phyloP scores from a whole-genome alignment of 2,329 filamentous ascomycete genomes.

The Epicoccum nigrum region DNA sequence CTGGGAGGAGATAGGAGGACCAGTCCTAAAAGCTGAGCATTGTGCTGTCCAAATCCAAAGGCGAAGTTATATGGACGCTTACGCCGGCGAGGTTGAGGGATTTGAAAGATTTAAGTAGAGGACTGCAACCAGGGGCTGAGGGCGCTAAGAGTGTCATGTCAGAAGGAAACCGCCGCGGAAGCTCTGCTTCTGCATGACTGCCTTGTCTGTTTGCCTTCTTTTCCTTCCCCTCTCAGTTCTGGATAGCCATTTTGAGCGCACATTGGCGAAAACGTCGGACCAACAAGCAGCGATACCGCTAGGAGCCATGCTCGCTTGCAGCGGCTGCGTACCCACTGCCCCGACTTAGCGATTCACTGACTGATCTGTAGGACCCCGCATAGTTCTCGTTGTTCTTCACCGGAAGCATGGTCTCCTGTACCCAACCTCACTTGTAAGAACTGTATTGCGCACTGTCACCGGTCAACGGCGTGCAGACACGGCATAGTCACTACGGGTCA shows the following conservation, averaged over 20 bases:
- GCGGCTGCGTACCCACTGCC: constrained; percentile 11
- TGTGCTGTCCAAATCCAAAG: too few relatives aligned
- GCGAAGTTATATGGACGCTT: not conserved
- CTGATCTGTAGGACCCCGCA: constrained; percentile 8
- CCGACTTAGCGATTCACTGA: constrained; percentile 6
- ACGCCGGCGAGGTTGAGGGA: constrained; percentile 15
- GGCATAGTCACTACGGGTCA: constrained; percentile 21
- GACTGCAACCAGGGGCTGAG: constrained; percentile 15
- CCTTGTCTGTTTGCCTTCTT: constrained; percentile 15
- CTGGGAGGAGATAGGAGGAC: not conserved
- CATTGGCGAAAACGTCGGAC: constrained; percentile 21
- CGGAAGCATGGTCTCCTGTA: constrained; percentile 21
- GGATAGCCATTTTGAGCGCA: constrained; percentile 13
- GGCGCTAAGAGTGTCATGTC: constrained; percentile 13
- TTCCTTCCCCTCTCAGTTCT: not conserved
- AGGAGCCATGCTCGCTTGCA: constrained; percentile 17
- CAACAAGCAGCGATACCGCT: constrained; percentile 8
- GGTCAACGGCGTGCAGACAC: constrained; percentile 24
- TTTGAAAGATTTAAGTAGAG: constrained; percentile 32
- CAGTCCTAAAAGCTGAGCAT: not conserved
- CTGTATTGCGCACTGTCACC: constrained; percentile 21
- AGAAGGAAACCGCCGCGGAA: constrained; percentile 13
- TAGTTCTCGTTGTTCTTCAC: constrained; percentile 22
- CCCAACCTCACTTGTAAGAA: constrained; percentile 9
- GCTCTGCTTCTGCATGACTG: constrained; percentile 22